These are phyloP conservation scores for Pseudogymnoascus sp. DNA, from an alignment of 2,329 filamentous ascomycete species.

Conservation along the genomic window DNA sequence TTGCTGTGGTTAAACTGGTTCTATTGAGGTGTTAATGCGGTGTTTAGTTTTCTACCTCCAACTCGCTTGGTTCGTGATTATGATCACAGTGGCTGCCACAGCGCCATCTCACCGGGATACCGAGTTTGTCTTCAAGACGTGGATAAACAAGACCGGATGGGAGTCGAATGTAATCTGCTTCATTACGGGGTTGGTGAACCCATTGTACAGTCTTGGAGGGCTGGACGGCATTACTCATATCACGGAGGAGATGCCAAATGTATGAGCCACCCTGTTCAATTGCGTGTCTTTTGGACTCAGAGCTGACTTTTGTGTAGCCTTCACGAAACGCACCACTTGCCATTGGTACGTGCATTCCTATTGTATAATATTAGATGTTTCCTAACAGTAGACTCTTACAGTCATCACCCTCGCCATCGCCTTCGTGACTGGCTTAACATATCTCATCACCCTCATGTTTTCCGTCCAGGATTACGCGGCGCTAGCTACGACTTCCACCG, in stretches of 20 bases:
- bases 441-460: slow-evolving; percentile 46
- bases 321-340: slow-evolving; percentile 35
- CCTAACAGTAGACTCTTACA: slow-evolving; percentile 17
- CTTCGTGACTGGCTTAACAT: slow-evolving; percentile 43
- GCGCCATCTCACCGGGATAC: slow-evolving; percentile 39
- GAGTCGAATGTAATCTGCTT: slow-evolving; percentile 40
- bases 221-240: slow-evolving; percentile 45
- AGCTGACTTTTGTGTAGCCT: slow-evolving; percentile 16
- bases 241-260: slow-evolving; percentile 44
- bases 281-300: not conserved
- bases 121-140: slow-evolving; percentile 46
- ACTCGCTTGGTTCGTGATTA: slow-evolving; percentile 40
- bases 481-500: slow-evolving; percentile 36
- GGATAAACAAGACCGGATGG: slow-evolving; percentile 49
- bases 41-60: slow-evolving; percentile 37
- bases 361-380: not conserved
- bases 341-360: slow-evolving; percentile 15
- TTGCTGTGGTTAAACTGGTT: not conserved
- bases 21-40: not conserved
- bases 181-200: slow-evolving; percentile 44
- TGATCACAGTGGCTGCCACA: slow-evolving; percentile 42
- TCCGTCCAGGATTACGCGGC: slow-evolving; percentile 41
- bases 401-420: slow-evolving; percentile 43
- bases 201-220: slow-evolving; percentile 41
- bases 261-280: slow-evolving; percentile 23